Evolutionary conservation across 768 basidiomycete species (phyloP), one percentile per base, ranked within the genome.

Genomic region (Sutorius australiensis): DNA sequence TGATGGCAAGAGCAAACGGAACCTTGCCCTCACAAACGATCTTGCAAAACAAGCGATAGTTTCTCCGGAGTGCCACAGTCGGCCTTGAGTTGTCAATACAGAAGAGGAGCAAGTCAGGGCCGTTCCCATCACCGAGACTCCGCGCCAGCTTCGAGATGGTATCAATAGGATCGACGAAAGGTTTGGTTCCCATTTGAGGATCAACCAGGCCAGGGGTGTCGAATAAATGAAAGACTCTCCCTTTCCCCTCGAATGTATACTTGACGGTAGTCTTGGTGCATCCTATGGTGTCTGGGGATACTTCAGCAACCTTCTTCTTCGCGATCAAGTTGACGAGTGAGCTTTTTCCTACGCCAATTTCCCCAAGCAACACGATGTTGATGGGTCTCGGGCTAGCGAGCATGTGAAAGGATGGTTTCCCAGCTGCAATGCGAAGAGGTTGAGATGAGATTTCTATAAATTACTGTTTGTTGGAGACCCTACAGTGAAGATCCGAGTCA

Each of bases 301-400:
- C 64, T 2, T 41, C 31, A 2, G 75, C 75, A 17, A 57, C 50
- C 1, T 62, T 47, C 8, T 48, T 5, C 21, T 58, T 61, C 9
- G 54, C 51, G 24, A 78, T 55, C 63, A 76, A 60, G 55, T 78
- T 78, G 53, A 78, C 51, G 32, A 78, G 61, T 0, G 74, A 75
- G 54, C 76, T 77, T 59, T 78, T 78, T 10, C 73, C 67, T 9
- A 66, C 67, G 10, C 67, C 69, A 13, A 46, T 55, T 44, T 65
- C 67, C 5, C 67, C 73, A 8, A 78, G 69, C 24, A 64, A 63
- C n/a, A 68, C 74, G n/a, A 57, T 69, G 14, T 75, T 72, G 44
- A 58, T 51, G 33, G 42, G 39, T 28, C 47, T 56, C 13, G 55
- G 48, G 19, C 46, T 24, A 42, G 33, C 10, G 5, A 40, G 33